Evolutionary conservation across 1,139 yeast species (phyloP), one percentile per base, ranked within the genome.

Genomic region (Geotrichum restrictum): DNA sequence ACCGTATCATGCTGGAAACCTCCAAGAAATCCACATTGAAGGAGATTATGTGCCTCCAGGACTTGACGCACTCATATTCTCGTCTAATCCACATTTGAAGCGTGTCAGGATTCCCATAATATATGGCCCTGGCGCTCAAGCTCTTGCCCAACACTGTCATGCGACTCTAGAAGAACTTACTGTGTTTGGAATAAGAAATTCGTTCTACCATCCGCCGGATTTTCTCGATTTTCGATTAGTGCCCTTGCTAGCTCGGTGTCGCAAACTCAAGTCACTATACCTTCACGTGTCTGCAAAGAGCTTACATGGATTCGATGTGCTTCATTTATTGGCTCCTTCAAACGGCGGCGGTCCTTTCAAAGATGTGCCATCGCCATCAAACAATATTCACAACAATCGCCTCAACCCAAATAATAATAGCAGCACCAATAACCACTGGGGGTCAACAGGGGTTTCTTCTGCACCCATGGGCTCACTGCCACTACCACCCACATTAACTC

Each of bases 31-130:
- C 2, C 32, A 34, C 14, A 36, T 44, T 11, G 48, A 44, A 2
- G 41, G 48, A 3, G 48, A 44, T 8, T 44, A 34, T 19, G 48
- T 44, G 7, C 48, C 48, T 16, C 48, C 48, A 3, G 48, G 48
- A 13, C 40, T 44, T 5, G 48, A 44, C n/a, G 41, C 41, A n/a
- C 39, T 21, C 16, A 24, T 44, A 10, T 44, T 44, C 22, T 18
- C 33, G 24, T 33, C 39, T 22, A 34, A 33, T 22, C 48, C 48
- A 8, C 40, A 24, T 7, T n/a, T 44, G 13, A 36, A 29, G 41
- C 40, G 48, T 6, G 41, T 44, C 32, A 22, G 34, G 6, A 44
- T 44, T 29, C 48, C 48, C 11, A 36, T 44, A 7, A 34, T 44
- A 6, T 44, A 44, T 24, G 48, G 33, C 13, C 29, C 48, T 8